A percentile compares a stretch with the other conserved stretches of the same genome.
phyloP scores from a whole-genome alignment of 345 rosid genomes.

The Dovyalis caffra region DNA sequence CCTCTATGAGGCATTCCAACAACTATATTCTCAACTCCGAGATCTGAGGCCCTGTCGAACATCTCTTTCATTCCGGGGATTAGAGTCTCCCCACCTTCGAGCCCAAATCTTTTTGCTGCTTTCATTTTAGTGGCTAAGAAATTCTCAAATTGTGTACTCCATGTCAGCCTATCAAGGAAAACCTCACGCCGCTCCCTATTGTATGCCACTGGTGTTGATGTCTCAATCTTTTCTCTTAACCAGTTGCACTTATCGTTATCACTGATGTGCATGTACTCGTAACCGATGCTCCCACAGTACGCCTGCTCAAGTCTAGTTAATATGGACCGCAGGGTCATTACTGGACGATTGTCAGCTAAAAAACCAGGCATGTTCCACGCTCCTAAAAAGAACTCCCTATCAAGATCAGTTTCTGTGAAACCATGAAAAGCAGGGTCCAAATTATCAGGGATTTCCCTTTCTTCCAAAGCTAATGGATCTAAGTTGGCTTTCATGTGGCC shows the following conservation, averaged over 20 bases:
- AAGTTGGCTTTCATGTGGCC: constrained; percentile 84
- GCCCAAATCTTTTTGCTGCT: constrained; percentile 76
- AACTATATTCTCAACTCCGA: constrained; percentile 78
- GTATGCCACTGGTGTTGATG: constrained; percentile 64
- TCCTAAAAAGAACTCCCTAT: constrained; percentile 73
- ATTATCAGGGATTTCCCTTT: constrained; percentile 69
- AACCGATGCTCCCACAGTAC: constrained; percentile 77
- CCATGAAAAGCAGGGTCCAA: constrained; percentile 63
- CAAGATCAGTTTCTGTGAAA: constrained; percentile 64
- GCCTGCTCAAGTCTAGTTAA: constrained; percentile 77
- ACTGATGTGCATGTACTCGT: constrained; percentile 74
- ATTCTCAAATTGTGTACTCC: constrained; percentile 85
- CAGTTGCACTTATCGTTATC: constrained; percentile 75
- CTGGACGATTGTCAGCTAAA: constrained; percentile 77
- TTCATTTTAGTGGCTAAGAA: constrained; percentile 86
- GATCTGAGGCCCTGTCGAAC: constrained; percentile 73
- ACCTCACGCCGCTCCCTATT: constrained; percentile 66
- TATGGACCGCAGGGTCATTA: constrained; percentile 69
- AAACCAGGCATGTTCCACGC: constrained; percentile 78
- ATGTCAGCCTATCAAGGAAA: constrained; percentile 70
- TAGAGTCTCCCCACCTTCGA: constrained; percentile 79
- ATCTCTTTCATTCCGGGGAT: constrained; percentile 89
- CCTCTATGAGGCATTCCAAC: constrained; percentile 78
- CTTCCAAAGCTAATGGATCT: constrained; percentile 66
- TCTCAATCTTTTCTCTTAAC: constrained; percentile 81